Conservation (phyloP, 495 filamentous ascomycete species). For the Hyaloscypha finlandica region DNA sequence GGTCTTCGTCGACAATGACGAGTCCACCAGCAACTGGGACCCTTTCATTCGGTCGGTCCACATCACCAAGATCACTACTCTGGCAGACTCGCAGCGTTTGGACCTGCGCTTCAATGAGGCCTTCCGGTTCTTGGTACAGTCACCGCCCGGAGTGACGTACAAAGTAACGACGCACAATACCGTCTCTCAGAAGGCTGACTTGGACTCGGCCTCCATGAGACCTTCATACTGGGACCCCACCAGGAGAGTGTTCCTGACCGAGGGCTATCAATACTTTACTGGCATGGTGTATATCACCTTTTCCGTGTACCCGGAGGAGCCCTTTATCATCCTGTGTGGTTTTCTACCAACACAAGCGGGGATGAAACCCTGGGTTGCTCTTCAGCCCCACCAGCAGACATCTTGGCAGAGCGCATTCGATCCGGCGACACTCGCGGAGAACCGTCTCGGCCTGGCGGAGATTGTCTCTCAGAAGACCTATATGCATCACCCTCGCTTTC, state of each 20-base stretch:
- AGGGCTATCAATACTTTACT: conserved; percentile 3
- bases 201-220: neutral
- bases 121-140: neutral
- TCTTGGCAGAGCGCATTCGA: too few species aligned
- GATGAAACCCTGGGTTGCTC: too few species aligned
- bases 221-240: neutral
- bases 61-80: neutral
- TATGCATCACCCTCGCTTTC: too few species aligned
- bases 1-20: neutral
- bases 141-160: neutral
- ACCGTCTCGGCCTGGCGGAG: too few species aligned
- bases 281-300: too few species aligned
- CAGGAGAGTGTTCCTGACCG: neutral
- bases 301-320: too few species aligned
- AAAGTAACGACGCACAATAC: neutral
- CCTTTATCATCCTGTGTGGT: too few species aligned
- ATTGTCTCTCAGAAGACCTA: too few species aligned
- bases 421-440: too few species aligned
- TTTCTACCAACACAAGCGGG: too few species aligned
- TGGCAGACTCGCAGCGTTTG: neutral
- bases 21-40: neutral
- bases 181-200: neutral
- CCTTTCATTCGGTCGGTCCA: neutral
- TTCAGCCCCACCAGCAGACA: too few species aligned
- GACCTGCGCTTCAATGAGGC: neutral